Evolutionary conservation across 805 yeast genomes (phyloP), one percentile per base, ranked within the genome.

Genomic region (Ogataea saltuana): DNA sequence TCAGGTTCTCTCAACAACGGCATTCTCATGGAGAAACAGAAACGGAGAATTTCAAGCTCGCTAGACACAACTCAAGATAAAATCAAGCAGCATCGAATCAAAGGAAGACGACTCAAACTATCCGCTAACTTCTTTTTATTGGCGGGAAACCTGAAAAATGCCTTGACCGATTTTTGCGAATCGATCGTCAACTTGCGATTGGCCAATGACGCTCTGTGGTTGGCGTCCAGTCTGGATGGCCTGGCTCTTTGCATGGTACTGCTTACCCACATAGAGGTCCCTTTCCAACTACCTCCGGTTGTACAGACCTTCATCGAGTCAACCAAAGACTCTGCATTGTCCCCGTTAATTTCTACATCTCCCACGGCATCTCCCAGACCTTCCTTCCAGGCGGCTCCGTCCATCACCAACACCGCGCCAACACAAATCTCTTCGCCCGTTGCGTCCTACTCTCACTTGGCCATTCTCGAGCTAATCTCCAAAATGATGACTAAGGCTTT

Each of bases 181-280:
- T 82, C 97, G 0, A 72, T 84, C 1, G 55, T 68, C 2, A 65
- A 75, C 18, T 64, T 88, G 41, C 80, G 78, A 46, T 70, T 76
- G 10, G 70, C 82, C 2, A 80, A 80, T 39, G 99, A 93, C 60
- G 76, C 77, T 54, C 67, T 93, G 7, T 93, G 98, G 98, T 71
- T 88, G 11, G 98, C 84, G 0, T 83, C 91, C 21, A 80, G 96
- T 0, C 60, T 91, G n/a, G 97, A 89, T 53, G 88, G 90, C 0
- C 67, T 89, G 9, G 85, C 84, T 0, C 79, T 87, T 1, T 77
- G 86, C 46, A 61, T 84, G 30, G 61, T 84, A 4, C 61, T 89
- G 41, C 67, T 87, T 37, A 72, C 83, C 10, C 80, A 71, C 53
- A 60, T 83, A 12, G 80, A 75, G 20, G 66, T 72, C 2, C 75